Conservation (phyloP, 805 yeast species). For the Yamadazyma nakazawae region DNA sequence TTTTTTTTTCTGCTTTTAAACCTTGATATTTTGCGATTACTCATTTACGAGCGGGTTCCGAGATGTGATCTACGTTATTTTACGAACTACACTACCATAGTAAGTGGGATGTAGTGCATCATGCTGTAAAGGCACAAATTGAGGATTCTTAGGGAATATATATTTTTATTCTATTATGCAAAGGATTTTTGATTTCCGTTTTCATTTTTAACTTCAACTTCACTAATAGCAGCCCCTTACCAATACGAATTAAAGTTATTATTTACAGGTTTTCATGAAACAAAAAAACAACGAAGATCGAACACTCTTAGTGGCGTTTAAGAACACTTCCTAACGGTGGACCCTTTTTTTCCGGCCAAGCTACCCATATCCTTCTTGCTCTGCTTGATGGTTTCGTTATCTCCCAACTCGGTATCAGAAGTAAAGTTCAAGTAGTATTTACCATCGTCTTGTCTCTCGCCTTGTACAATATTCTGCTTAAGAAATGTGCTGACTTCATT, state of each 20-base stretch:
- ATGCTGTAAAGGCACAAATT: no score
- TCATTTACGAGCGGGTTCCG: not conserved
- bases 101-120: no score
- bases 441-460: conserved; percentile 45
- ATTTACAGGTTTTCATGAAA: no score
- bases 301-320: not conserved
- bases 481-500: conserved; percentile 72
- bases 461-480: conserved; percentile 83
- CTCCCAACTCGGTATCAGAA: conserved; percentile 82
- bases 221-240: no score
- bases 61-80: no score
- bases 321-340: conserved; percentile 6
- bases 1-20: not conserved
- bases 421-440: conserved; percentile 67
- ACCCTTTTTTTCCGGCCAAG: conserved; percentile 49
- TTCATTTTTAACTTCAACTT: no score
- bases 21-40: not conserved
- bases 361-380: conserved; percentile 42
- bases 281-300: no score
- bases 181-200: no score
- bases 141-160: no score
- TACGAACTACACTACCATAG: no score
- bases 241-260: no score
- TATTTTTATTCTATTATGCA: no score
- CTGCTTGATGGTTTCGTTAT: conserved; percentile 73